Base-by-base conservation (phyloP, 225 moss, liverwort and hornwort species). In the Lunularia cruciata region DNA sequence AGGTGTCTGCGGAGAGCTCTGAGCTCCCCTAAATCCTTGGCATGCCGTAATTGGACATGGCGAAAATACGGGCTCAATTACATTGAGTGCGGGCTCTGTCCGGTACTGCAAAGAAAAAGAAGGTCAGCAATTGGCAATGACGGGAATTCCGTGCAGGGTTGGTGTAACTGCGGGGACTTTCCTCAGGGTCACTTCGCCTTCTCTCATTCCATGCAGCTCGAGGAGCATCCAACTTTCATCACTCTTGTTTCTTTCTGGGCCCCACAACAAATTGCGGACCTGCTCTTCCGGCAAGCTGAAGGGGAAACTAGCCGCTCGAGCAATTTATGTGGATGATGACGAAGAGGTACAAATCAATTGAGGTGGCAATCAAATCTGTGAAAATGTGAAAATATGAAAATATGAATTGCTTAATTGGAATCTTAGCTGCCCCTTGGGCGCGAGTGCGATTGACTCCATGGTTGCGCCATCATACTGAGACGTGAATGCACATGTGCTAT, bases 251-350 rank as follows among this genome's bases (percentile, higher is more conserved):
- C 67, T 31, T 8, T 22, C 3, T 27, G 19, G 51, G 38, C 11
- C 5, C 18, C 13, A 19, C 49, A 51, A 27, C 3, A 10, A 2
- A 23, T 7, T 36, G 34, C 31, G 20, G 11, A 2, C 25, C 20
- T 9, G 20, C 22, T 35, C 34, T 33, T 0, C 46, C 9, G 20
- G 10, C 22, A 20, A 48, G 49, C 5, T 9, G 49, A 22, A 31
- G 19, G 7, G 27, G 8, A 34, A n/a, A 28, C 51, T 36, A 12
- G 38, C 15, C 37, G 8, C 53, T 8, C 69, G 69, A 38, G 73
- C 78, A 57, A 73, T 69, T 47, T 86, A 90, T 72, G 80, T 85
- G 49, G 92, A 93, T 61, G 90, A 92, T 65, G 88, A 88, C 34
- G 82, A 89, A 37, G 92, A 88, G 85, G 92, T 74, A 78, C 47